Base-by-base conservation (phyloP, 768 basidiomycete species). In the Clavulina sp. region DNA sequence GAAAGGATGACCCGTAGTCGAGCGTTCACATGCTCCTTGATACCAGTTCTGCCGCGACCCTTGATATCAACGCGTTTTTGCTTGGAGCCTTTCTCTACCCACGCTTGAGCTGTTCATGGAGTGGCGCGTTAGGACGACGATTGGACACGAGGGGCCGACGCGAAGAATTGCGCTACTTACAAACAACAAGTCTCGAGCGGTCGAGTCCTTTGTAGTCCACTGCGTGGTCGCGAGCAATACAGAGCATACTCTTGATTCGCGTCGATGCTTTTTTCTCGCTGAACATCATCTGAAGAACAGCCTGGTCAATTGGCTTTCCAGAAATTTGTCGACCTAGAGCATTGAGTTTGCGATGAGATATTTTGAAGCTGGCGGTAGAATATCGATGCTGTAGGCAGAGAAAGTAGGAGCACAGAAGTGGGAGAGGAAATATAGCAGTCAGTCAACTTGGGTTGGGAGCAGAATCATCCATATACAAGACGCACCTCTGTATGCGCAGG, bases 221-320 rank as follows among this genome's bases (percentile, higher is more conserved):
- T 0, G 92, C 93, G 59, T 92, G 84, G 61, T 89, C 78, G 61
- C 84, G 82, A 2, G 89, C 91, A 1, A 84, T 76, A 9, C 77
- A 78, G 41, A 97, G 73, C 76, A 88, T 88, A 58, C 81, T 84
- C 74, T 87, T 80, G 53, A 99, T 77, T 54, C 87, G 79, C 44
- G 70, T 73, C 57, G 86, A 81, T 13, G 84, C 87, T 23, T 87
- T 75, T 68, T 99, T 99, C 64, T 92, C 83, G 56, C 84, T 87
- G 65, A 95, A 96, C 63, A 84, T 76, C 86, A 97, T 92, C 60
- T 99, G 93, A 52, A 96, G 69, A 62, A 99, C 93, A 32, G 93
- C 93, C 58, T 81, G 78, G 67, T 96, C 92, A 54, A 96, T 81
- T 18, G 92, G 91, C 59, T 88, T 82, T 19, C 86, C 84, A 2